Percentiles rank a stretch among this genome's conserved stretches.
phyloP scores from a whole-genome alignment of 176 grass and related monocot species.

The sorghum (Sorghum bicolor) region DNA sequence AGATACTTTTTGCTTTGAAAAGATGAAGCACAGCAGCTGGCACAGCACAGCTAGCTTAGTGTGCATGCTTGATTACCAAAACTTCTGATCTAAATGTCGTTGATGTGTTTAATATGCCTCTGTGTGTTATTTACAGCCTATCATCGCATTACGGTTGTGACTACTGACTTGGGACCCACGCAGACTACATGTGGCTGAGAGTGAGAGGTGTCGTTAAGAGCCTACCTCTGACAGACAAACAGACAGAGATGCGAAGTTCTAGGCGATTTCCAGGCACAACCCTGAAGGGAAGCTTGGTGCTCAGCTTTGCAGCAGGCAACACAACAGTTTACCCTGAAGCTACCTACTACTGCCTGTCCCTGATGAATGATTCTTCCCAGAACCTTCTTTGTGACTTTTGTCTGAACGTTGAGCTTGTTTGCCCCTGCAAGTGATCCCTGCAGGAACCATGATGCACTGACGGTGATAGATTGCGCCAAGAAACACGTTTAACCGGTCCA shows the following conservation, averaged over 20 bases:
- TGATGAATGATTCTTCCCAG: background rate
- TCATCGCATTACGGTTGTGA: background rate
- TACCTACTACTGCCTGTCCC: background rate
- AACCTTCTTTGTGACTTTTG: background rate
- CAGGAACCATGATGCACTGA: background rate
- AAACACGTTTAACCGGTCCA: background rate
- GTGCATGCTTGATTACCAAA: too few relatives aligned
- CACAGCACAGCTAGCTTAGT: too few relatives aligned
- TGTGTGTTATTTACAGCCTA: too few relatives aligned
- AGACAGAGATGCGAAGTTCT: conserved; percentile 5
- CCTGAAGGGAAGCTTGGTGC: background rate
- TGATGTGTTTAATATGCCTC: too few relatives aligned
- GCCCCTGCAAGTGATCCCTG: conserved; percentile 24
- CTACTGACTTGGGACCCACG: background rate
- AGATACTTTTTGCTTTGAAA: too few relatives aligned
- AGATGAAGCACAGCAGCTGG: too few relatives aligned
- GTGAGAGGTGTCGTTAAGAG: conserved; percentile 8
- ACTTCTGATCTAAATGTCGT: too few relatives aligned
- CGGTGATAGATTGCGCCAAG: background rate
- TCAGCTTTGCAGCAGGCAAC: background rate
- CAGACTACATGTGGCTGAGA: background rate
- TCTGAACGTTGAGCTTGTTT: background rate
- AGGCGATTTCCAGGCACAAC: background rate
- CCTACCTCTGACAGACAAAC: background rate
- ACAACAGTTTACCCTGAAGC: background rate